Evolutionary conservation across 768 basidiomycete genomes (phyloP), one percentile per base, ranked within the genome.

Genomic region (Rhizopogon vesiculosus): DNA sequence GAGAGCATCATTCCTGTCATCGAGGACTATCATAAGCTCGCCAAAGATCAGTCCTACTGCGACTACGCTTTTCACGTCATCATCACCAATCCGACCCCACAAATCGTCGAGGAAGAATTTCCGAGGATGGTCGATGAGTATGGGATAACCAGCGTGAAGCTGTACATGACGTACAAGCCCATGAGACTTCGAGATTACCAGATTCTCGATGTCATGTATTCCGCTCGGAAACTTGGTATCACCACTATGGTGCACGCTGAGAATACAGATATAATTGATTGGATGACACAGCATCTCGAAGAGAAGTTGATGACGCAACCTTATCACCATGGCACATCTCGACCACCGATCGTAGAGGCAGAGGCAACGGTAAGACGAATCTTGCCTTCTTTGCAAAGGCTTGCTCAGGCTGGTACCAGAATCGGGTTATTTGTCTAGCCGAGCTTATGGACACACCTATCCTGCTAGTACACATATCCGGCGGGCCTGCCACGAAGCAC

Each of bases 61-160:
- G 72, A 73, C 56, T 72, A 71, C 50, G 56, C 56, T 5, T 73
- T 65, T 54, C 72, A 74, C 45, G 61, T 68, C 28, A 74, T 74
- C 48, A 61, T 73, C 42, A 72, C 71, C 38, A 65, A 71, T 50
- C 71, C 72, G 6, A 65, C 54, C 16, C 60, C 69, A 42, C 56
- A 66, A 45, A 64, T 68, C 44, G 65, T 74, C 57, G 58, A 67
- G 22, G 60, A 55, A 28, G 72, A 74, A 60, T 56, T 74, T 15
- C 67, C 72, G 2, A 55, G 59, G 49, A 62, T 74, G 57, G 63
- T 74, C 53, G 60, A 62, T 22, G 63, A 66, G 33, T 61, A 65
- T 42, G 72, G 72, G 3, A 67, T 74, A 50, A 68, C 71, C 9
- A 62, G 60, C 49, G 61, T 72, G 51, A 73, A 74, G 61, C 54